These are phyloP conservation scores for Chaetoceros tenuissimus DNA, from an alignment of 108 stramenopile species.

Conservation along the genomic window DNA sequence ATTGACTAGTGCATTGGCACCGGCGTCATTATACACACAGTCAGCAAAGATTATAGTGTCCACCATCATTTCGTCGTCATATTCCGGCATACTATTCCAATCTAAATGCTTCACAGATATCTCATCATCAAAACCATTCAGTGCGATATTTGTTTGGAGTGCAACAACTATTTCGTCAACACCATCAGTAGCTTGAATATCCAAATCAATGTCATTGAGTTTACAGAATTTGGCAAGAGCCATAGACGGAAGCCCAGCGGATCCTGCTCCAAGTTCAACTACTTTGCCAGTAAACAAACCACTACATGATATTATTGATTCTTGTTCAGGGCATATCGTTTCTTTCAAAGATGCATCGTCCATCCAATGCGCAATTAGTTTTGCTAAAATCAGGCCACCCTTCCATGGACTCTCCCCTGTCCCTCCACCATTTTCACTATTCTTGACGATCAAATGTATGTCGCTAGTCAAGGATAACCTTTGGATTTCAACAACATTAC, in stretches of 20 bases:
- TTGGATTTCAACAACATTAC: too few relatives aligned
- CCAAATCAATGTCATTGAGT: not conserved
- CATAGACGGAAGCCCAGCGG: conserved; percentile 9
- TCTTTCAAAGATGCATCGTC: too few relatives aligned
- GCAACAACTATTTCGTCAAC: conserved; percentile 9
- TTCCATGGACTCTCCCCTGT: too few relatives aligned
- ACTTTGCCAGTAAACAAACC: conserved; percentile 2
- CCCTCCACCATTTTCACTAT: too few relatives aligned
- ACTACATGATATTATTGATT: too few relatives aligned
- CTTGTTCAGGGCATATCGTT: too few relatives aligned
- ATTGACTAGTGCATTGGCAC: conserved; percentile 6
- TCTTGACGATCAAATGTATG: too few relatives aligned
- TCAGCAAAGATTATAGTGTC: conserved; percentile 10
- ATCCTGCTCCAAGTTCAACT: conserved; percentile 9
- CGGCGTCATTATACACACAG: conserved; percentile 10
- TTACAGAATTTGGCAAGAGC: conserved; percentile 5
- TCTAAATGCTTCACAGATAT: not conserved
- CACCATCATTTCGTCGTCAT: not conserved
- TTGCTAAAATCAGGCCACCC: too few relatives aligned
- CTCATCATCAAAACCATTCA: not conserved
- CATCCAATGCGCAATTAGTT: too few relatives aligned
- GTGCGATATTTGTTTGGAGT: conserved; percentile 1
- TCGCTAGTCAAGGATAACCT: too few relatives aligned
- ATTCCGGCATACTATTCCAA: not conserved
- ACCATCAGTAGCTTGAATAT: conserved; percentile 2